Percentiles rank a stretch among this genome's conserved stretches.
Evolutionary conservation across 2,329 filamentous ascomycete genomes (phyloP).

Genomic region (Alternaria consortialis): DNA sequence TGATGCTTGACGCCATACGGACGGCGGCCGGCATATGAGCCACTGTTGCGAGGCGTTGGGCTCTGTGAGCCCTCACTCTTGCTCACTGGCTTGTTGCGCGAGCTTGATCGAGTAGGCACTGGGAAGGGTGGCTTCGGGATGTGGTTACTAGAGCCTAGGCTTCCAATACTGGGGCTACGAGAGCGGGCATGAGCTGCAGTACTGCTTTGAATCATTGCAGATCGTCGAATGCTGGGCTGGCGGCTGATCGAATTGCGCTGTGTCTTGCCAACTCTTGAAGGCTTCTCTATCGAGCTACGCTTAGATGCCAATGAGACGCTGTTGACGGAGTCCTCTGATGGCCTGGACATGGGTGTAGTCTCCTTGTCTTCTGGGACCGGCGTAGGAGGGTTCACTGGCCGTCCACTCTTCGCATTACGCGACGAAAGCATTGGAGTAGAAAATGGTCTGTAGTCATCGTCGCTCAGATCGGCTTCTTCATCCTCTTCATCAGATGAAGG

Average conservation of each 20-base stretch:
- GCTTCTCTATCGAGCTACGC: conserved; percentile 49
- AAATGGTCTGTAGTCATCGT: conserved; percentile 67
- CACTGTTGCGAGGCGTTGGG: conserved; percentile 68
- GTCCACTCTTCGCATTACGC: conserved; percentile 60
- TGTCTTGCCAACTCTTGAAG: conserved; percentile 47
- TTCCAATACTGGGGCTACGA: conserved; percentile 71
- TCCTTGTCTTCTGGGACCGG: conserved; percentile 56
- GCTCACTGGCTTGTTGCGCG: conserved; percentile 73
- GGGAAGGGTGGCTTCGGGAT: conserved; percentile 78
- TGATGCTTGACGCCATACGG: conserved; percentile 53
- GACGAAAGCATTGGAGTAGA: conserved; percentile 57
- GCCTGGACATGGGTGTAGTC: conserved; percentile 36
- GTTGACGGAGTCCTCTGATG: conserved; percentile 43
- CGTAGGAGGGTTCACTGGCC: conserved; percentile 53
- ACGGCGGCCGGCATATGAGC: conserved; percentile 42
- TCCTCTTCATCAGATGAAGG: conserved; percentile 64
- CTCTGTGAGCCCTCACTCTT: conserved; percentile 81
- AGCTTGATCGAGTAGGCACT: conserved; percentile 89
- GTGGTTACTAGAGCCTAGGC: conserved; percentile 56
- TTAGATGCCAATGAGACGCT: conserved; percentile 32
- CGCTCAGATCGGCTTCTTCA: conserved; percentile 67
- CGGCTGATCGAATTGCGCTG: conserved; percentile 40
- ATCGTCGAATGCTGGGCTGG: conserved; percentile 73
- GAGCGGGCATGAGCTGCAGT: conserved; percentile 74
- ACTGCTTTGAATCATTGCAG: conserved; percentile 82